Percentiles rank a stretch among this genome's conserved stretches.
Conservation (phyloP, 2,329 filamentous ascomycete genomes). For the Neonectria neomacrospora region DNA sequence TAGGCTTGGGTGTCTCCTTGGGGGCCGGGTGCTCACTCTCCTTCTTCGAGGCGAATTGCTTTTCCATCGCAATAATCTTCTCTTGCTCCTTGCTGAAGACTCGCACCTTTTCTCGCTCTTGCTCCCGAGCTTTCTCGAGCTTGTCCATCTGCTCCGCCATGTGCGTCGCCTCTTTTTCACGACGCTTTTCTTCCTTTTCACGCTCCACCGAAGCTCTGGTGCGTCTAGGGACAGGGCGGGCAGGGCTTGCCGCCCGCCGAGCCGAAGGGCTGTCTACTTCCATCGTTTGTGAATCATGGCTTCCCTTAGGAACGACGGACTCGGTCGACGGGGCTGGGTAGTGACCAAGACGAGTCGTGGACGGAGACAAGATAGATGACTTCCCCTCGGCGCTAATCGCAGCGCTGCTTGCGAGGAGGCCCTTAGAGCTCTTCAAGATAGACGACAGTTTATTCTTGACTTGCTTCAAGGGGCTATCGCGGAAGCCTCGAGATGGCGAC, state of each 20-base stretch:
- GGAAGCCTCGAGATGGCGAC: slow-evolving; percentile 65
- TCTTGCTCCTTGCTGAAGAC: slow-evolving; percentile 69
- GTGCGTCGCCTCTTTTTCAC: slow-evolving; percentile 72
- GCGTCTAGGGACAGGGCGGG: slow-evolving; percentile 56
- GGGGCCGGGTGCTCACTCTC: slow-evolving; percentile 58
- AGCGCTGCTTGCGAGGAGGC: slow-evolving; percentile 82
- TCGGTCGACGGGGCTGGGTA: slow-evolving; percentile 61
- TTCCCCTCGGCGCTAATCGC: slow-evolving; percentile 72
- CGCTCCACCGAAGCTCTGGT: slow-evolving; percentile 69
- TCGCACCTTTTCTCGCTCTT: slow-evolving; percentile 75
- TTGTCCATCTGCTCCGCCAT: slow-evolving; percentile 70
- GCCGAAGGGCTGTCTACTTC: slow-evolving; percentile 26
- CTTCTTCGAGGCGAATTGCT: slow-evolving; percentile 63
- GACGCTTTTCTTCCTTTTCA: slow-evolving; percentile 73
- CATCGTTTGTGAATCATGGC: slow-evolving; percentile 36
- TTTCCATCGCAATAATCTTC: slow-evolving; percentile 63
- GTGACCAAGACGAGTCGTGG: slow-evolving; percentile 58
- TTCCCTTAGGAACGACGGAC: slow-evolving; percentile 50
- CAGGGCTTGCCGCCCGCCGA: slow-evolving; percentile 52
- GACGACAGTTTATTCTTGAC: slow-evolving; percentile 94
- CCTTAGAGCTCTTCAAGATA: slow-evolving; percentile 87
- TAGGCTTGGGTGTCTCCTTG: slow-evolving; percentile 57
- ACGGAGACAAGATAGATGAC: slow-evolving; percentile 66
- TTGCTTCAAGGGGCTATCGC: slow-evolving; percentile 86
- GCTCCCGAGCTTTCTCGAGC: slow-evolving; percentile 74